Evolutionary conservation across 805 yeast species (phyloP), one percentile per base, ranked within the genome.

Genomic region (Yamadazyma takamatsuzukensis): DNA sequence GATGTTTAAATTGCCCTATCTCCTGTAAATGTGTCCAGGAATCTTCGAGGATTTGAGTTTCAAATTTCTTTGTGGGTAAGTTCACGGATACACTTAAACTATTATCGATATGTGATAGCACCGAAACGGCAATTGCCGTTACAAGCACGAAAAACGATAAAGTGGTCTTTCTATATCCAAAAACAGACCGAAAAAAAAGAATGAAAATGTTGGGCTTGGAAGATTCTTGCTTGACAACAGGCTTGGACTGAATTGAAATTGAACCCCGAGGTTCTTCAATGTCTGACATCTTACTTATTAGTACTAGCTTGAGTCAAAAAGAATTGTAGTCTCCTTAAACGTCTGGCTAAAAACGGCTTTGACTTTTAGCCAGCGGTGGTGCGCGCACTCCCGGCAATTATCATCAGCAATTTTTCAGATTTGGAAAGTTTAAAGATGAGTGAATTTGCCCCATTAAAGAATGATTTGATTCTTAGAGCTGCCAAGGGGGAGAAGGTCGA

Each of bases 401-500:
- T n/a, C n/a, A n/a, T n/a, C n/a, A n/a, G n/a, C n/a, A n/a, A n/a
- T n/a, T n/a, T n/a, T n/a, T n/a, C n/a, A n/a, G n/a, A n/a, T n/a
- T n/a, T n/a, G n/a, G n/a, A n/a, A n/a, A n/a, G n/a, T n/a, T n/a
- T n/a, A n/a, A 6, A 11, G 11, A 61, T 58, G 66, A 36, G 55
- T 17, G 62, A 61, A 34, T 89, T 88, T 56, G 80, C 96, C 12
- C 76, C 80, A 11, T 67, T 89, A 56, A 76, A 89, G 61, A 93
- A 93, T 63, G 98, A 93, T 54, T 70, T 90, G 51, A 83, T 93
- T 22, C 67, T 93, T 43, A 72, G 98, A 48, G 96, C 97, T 3
- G 97, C 97, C 8, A 71, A 72, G 44, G 97, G 84, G 38, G 95
- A 90, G 54, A 65, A 64, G 39, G 97, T 90, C 25, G 97, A 93